A percentile compares a stretch with the other conserved stretches of the same genome.
These are phyloP conservation scores for Porcisia hertigi DNA, from an alignment of 208 protist genomes.

Conservation along the genomic window DNA sequence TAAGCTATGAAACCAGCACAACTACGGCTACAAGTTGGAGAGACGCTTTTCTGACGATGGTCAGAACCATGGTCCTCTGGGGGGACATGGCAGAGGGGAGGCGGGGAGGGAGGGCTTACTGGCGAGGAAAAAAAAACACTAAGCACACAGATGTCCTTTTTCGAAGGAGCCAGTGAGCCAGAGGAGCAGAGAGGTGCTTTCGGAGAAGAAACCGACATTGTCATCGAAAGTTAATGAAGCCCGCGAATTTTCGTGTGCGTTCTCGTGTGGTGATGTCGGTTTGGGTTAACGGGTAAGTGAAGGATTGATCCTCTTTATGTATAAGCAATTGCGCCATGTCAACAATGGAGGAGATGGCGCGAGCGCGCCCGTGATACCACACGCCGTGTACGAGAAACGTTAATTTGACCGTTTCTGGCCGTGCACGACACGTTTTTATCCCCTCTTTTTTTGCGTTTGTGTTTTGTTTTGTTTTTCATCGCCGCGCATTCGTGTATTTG, in stretches of 20 bases:
- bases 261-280: no score
- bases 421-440: background rate
- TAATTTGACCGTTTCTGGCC: background rate
- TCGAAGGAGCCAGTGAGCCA: background rate
- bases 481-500: background rate
- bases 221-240: background rate
- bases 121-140: background rate
- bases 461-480: background rate
- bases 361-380: background rate
- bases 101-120: background rate
- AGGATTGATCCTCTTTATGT: no score
- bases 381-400: background rate
- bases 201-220: background rate
- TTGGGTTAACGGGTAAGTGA: background rate
- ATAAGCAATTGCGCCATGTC: background rate
- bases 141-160: background rate
- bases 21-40: background rate
- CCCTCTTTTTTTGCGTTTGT: background rate
- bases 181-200: background rate
- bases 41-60: background rate
- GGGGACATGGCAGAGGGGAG: no score
- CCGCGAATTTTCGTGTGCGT: background rate
- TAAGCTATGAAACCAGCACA: background rate
- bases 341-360: no score
- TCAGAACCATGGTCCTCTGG: background rate